phyloP scores from a whole-genome alignment of 176 grass and related monocot genomes.

The Alloteropsis semialata region DNA sequence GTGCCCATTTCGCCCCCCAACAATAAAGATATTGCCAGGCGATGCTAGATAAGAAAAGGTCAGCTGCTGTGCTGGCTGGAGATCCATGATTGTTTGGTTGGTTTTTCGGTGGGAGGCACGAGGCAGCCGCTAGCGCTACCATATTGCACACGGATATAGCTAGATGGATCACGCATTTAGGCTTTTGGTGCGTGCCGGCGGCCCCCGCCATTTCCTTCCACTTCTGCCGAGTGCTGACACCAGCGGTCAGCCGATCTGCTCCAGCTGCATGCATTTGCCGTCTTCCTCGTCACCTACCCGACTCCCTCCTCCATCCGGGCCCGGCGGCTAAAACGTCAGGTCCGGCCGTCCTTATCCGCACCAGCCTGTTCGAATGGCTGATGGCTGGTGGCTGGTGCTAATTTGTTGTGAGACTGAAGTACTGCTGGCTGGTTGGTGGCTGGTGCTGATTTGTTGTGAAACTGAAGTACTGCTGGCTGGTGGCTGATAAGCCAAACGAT shows the following conservation, averaged over 20 bases:
- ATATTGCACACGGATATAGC: background rate
- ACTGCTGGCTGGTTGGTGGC: too few relatives aligned
- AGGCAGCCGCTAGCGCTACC: background rate
- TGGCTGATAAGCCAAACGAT: too few relatives aligned
- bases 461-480: too few relatives aligned
- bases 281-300: constrained; percentile 23
- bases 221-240: constrained; percentile 18
- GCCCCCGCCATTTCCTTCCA: background rate
- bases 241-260: background rate
- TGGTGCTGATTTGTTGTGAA: too few relatives aligned
- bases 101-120: constrained; percentile 17
- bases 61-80: constrained; percentile 5
- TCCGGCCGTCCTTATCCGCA: constrained; percentile 21
- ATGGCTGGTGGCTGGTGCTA: too few relatives aligned
- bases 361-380: too few relatives aligned
- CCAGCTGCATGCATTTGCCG: background rate
- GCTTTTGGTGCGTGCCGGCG: background rate
- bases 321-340: background rate
- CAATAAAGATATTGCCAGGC: background rate
- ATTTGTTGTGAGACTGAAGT: too few relatives aligned
- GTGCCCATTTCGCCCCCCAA: background rate
- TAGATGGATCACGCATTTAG: constrained; percentile 8
- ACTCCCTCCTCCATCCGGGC: background rate
- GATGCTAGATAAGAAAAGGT: background rate
- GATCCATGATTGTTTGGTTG: constrained; percentile 16